Percentiles rank a stretch among this genome's conserved stretches.
These are phyloP conservation scores for Geotrichum siamense DNA, from an alignment of 1,139 yeast species.

Conservation along the genomic window DNA sequence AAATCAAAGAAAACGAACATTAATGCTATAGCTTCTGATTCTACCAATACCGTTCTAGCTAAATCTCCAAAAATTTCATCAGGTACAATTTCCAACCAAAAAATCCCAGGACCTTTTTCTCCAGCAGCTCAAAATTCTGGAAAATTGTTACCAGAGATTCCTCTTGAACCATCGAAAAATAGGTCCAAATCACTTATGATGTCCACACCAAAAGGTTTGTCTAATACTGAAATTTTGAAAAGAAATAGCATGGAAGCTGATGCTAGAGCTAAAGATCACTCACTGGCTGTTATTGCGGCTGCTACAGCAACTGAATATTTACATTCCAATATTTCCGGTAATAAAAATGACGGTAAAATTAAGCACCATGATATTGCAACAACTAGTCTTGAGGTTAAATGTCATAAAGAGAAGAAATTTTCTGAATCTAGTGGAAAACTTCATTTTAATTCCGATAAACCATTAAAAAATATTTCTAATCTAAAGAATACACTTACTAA, in stretches of 20 bases:
- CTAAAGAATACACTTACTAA: neutral
- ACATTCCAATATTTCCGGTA: no score
- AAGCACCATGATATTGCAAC: slow-evolving; percentile 1
- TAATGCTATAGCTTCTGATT: no score
- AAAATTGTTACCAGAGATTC: neutral
- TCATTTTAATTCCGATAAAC: neutral
- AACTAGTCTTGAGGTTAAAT: slow-evolving; percentile 3
- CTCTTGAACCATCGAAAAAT: neutral
- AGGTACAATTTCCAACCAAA: no score
- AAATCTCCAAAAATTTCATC: no score
- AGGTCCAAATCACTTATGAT: neutral
- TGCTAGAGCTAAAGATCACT: slow-evolving; percentile 1
- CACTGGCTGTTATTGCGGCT: neutral
- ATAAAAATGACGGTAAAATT: neutral
- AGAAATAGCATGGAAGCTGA: slow-evolving; percentile 1
- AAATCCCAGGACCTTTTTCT: no score
- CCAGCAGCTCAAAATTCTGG: neutral
- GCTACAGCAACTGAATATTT: neutral
- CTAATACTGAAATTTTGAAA: slow-evolving; percentile 1
- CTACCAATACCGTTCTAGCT: no score
- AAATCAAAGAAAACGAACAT: no score
- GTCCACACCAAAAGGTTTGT: neutral
- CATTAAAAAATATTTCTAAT: neutral
- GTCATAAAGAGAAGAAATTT: neutral
- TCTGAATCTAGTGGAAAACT: neutral